phyloP scores from a whole-genome alignment of 176 grass and related monocot species.

The Canna indica region DNA sequence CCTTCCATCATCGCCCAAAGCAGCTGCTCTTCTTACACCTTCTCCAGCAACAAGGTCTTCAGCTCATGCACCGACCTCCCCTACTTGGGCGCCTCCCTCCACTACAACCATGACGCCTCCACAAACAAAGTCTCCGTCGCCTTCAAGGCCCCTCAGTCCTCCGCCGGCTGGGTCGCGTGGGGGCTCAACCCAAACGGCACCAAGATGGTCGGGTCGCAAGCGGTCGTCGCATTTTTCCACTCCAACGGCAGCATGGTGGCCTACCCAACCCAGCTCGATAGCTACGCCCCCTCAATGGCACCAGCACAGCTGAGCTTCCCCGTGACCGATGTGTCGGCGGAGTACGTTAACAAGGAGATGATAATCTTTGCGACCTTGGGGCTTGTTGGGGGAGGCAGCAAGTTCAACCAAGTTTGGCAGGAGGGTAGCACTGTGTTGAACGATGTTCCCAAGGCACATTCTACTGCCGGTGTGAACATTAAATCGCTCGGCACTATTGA shows the following conservation, averaged over 20 bases:
- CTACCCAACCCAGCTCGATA: slow-evolving; percentile 60
- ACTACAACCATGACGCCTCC: slow-evolving; percentile 52
- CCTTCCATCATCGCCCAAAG: neutral
- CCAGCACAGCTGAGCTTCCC: slow-evolving; percentile 34
- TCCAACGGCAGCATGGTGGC: slow-evolving; percentile 59
- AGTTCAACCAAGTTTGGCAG: slow-evolving; percentile 86
- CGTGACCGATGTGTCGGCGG: slow-evolving; percentile 37
- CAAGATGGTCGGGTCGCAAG: slow-evolving; percentile 68
- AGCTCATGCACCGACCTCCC: slow-evolving; percentile 53
- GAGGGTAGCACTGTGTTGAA: slow-evolving; percentile 40
- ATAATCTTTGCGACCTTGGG: slow-evolving; percentile 65
- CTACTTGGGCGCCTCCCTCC: slow-evolving; percentile 57
- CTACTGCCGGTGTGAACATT: slow-evolving; percentile 59
- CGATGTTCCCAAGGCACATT: slow-evolving; percentile 59
- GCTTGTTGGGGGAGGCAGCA: slow-evolving; percentile 29
- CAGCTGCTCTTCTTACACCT: slow-evolving; percentile 56
- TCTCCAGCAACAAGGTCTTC: slow-evolving; percentile 46
- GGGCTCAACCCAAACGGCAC: slow-evolving; percentile 56
- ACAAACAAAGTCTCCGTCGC: slow-evolving; percentile 38
- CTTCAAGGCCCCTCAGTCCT: slow-evolving; percentile 50
- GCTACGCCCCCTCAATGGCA: slow-evolving; percentile 71
- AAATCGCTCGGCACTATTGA: slow-evolving; percentile 48
- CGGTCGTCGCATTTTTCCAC: slow-evolving; percentile 49
- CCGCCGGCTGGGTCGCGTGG: slow-evolving; percentile 69
- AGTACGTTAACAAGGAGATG: slow-evolving; percentile 42